Base-by-base conservation (phyloP, 129 eudicot genomes). In the Lactuca saligna region DNA sequence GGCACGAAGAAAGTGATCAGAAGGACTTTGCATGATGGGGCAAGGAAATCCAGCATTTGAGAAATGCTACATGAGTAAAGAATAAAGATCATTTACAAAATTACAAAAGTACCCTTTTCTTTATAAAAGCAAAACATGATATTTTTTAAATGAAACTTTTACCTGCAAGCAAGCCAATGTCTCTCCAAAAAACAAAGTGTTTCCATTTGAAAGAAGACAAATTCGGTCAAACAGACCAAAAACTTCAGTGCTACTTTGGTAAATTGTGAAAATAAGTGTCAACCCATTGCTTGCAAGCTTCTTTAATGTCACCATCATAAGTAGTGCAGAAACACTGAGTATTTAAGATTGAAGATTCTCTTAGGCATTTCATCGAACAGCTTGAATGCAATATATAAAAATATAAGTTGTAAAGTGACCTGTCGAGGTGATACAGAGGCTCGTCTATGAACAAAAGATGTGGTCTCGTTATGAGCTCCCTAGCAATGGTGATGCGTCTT, bases 11-110 rank as follows among this genome's bases (percentile, higher is more conserved):
- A 91, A 91, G 81, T 91, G 96, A 79, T 91, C 97, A 4, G 96
- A 86, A 29, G 97, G 97, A 78, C 97, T 88, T 86, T 91, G 97
- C 97, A 91, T 91, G 16, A 91, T 88, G n/a, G 97, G 97, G 80
- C 96, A 88, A 67, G 97, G 97, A 77, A 91, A 91, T 80, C 97
- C 96, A 46, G 97, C 97, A 84, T 91, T 91, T 31, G 97, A 88
- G 72, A 91, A 91, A 79, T 91, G 97, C 96, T 88, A 54, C 89
- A 82, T 34, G 60, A 32, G 33, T 6, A 75, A 8, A 59, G 41
- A 46, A 61, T 6, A 75, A 13, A 59, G 41, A 46, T 61, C 39
- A 72, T 50, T 65, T 56, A 55, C 3, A 13, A 41, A 37, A 61
- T 17, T 37, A 5, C 7, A 42, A 41, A 51, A 32, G 7, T 10